Percentiles rank a stretch among this genome's conserved stretches.
These are phyloP conservation scores for Sarocladiaceae sp. DNA, from an alignment of 2,329 filamentous ascomycete species.

Conservation along the genomic window DNA sequence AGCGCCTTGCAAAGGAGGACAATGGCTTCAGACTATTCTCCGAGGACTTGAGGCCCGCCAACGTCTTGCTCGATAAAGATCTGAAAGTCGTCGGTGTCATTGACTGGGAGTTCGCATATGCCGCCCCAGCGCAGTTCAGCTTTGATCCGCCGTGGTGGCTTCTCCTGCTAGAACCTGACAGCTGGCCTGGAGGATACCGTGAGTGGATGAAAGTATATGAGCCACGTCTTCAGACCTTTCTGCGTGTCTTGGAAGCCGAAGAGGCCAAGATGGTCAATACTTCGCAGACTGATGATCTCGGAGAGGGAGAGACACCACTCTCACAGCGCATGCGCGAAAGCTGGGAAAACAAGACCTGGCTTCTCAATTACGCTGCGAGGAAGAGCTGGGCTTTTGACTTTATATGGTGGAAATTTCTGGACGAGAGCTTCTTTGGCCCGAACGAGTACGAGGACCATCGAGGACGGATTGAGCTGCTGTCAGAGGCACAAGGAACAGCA, in stretches of 20 bases:
- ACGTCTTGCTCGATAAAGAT: conserved; percentile 24
- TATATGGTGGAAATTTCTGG: conserved; percentile 29
- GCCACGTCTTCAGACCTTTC: conserved; percentile 24
- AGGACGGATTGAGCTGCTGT: conserved; percentile 17
- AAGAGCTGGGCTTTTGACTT: conserved; percentile 31
- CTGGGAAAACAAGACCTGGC: conserved; percentile 26
- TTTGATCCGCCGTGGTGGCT: conserved; percentile 35
- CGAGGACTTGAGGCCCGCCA: conserved; percentile 24
- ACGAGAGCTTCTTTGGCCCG: conserved; percentile 24
- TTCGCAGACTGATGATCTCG: background rate
- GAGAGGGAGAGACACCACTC: conserved; percentile 12
- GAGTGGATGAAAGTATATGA: conserved; percentile 26
- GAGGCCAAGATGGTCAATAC: conserved; percentile 18
- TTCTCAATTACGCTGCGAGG: conserved; percentile 26
- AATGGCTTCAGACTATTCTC: conserved; percentile 16
- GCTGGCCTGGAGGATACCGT: conserved; percentile 22
- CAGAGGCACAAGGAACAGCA: conserved; percentile 11
- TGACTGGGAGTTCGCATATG: conserved; percentile 33
- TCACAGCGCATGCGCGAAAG: conserved; percentile 27
- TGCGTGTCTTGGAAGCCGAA: conserved; percentile 24
- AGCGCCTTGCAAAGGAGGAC: conserved; percentile 2
- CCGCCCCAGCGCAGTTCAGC: conserved; percentile 24
- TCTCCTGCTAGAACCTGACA: conserved; percentile 23
- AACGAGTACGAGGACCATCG: conserved; percentile 13
- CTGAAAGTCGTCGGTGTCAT: conserved; percentile 26